phyloP scores from a whole-genome alignment of 352 stramenopile species.

The Pythium brassicae region DNA sequence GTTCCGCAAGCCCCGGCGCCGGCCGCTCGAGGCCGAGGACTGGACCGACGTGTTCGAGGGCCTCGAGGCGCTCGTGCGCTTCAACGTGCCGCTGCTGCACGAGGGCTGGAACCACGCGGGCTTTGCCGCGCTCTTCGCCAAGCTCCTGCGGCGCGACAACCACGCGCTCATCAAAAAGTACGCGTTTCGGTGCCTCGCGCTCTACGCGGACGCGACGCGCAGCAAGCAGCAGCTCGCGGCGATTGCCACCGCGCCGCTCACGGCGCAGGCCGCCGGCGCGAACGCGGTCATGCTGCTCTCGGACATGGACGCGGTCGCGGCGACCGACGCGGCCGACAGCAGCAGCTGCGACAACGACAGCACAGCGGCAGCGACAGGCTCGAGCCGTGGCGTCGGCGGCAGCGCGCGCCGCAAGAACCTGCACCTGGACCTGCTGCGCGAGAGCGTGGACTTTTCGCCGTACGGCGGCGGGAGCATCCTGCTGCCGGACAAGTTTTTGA shows the following conservation, averaged over 20 bases:
- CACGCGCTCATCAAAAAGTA: slow-evolving; percentile 89
- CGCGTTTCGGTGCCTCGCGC: slow-evolving; percentile 76
- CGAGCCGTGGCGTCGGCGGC: too few relatives aligned
- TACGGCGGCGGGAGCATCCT: slow-evolving; percentile 81
- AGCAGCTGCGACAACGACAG: slow-evolving; percentile 18
- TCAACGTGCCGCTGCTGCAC: slow-evolving; percentile 59
- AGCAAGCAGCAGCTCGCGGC: slow-evolving; percentile 60
- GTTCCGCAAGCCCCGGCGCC: slow-evolving; percentile 79
- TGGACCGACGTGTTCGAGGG: slow-evolving; percentile 88
- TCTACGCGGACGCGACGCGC: slow-evolving; percentile 77
- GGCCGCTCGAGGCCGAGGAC: slow-evolving; percentile 80
- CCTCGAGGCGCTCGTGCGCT: slow-evolving; percentile 75
- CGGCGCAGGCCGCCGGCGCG: slow-evolving; percentile 12
- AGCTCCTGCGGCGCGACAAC: slow-evolving; percentile 83
- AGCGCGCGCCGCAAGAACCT: slow-evolving; percentile 43
- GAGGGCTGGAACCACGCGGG: slow-evolving; percentile 82
- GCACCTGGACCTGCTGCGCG: slow-evolving; percentile 71
- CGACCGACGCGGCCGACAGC: slow-evolving; percentile 22
- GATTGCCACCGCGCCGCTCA: slow-evolving; percentile 24
- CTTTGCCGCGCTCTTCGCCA: slow-evolving; percentile 79
- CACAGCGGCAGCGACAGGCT: slow-evolving; percentile 23
- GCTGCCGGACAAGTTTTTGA: slow-evolving; percentile 75
- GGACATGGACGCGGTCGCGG: slow-evolving; percentile 38
- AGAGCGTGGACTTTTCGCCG: slow-evolving; percentile 83
- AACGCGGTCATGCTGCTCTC: slow-evolving; percentile 39